phyloP scores from a whole-genome alignment of 257 asterid species.

The Solanum chmielewskii region DNA sequence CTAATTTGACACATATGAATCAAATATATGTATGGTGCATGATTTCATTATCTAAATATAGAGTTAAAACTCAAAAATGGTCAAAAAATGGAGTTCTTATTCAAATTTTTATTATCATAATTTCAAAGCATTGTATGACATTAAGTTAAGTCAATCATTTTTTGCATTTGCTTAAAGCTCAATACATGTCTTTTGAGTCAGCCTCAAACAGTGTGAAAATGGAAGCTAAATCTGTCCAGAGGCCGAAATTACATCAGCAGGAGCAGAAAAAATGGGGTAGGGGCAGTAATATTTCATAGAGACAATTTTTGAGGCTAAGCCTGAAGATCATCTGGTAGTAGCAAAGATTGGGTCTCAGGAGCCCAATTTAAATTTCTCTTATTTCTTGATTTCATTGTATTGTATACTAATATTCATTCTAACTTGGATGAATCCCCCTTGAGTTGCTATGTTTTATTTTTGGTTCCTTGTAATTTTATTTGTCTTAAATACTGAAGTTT shows the following conservation, averaged over 20 bases:
- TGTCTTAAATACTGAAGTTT: background rate
- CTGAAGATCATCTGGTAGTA: background rate
- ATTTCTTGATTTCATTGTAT: background rate
- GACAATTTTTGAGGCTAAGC: background rate
- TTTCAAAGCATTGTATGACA: background rate
- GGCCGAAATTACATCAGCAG: background rate
- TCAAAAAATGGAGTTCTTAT: no score
- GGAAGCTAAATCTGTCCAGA: background rate
- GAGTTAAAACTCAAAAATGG: background rate
- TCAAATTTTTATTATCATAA: background rate
- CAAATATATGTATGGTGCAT: background rate
- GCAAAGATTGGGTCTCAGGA: background rate
- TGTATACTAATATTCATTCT: background rate
- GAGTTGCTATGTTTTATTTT: background rate
- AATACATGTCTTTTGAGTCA: background rate
- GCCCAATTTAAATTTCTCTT: background rate
- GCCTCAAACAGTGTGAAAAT: background rate
- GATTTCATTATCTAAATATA: background rate
- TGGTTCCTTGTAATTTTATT: background rate
- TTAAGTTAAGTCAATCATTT: no score
- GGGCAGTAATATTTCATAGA: background rate
- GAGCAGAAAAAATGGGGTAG: background rate
- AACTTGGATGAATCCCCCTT: background rate
- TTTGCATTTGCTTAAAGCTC: background rate
- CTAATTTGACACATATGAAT: background rate